A percentile compares a stretch with the other conserved stretches of the same genome.
Evolutionary conservation across 805 yeast genomes (phyloP).

Genomic region (Schwanniomyces pseudopolymorphus): DNA sequence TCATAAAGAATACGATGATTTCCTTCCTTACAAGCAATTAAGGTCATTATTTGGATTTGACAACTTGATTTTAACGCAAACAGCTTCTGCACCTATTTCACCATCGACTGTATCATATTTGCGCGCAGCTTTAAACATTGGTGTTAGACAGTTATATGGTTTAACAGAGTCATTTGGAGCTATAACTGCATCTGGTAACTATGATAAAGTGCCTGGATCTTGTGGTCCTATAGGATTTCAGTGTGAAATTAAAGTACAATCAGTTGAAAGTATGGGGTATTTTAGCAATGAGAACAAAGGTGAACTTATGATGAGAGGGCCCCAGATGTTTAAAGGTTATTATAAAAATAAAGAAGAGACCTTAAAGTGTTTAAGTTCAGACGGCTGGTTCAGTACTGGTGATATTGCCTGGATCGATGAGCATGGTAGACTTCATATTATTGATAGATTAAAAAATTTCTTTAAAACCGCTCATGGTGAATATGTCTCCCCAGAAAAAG

Average conservation of each 20-base stretch:
- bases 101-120: slow-evolving; percentile 21
- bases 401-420: slow-evolving; percentile 57
- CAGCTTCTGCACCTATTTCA: slow-evolving; percentile 35
- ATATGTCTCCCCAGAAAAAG: slow-evolving; percentile 74
- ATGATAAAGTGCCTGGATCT: slow-evolving; percentile 23
- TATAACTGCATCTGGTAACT: slow-evolving; percentile 13
- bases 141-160: slow-evolving; percentile 36
- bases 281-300: slow-evolving; percentile 13
- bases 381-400: slow-evolving; percentile 63
- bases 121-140: slow-evolving; percentile 24
- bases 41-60: slow-evolving; percentile 30
- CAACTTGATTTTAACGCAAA: slow-evolving; percentile 20
- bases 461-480: slow-evolving; percentile 57
- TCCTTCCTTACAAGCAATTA: slow-evolving; percentile 25
- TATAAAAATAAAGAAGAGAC: slow-evolving; percentile 60
- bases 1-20: slow-evolving; percentile 12
- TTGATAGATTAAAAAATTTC: slow-evolving; percentile 78
- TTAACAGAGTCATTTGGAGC: slow-evolving; percentile 29
- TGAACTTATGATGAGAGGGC: slow-evolving; percentile 63
- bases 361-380: slow-evolving; percentile 47
- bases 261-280: slow-evolving; percentile 18
- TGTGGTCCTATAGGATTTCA: slow-evolving; percentile 21
- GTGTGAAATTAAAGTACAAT: slow-evolving; percentile 18
- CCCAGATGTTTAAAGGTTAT: slow-evolving; percentile 57
- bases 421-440: slow-evolving; percentile 56